These are phyloP conservation scores for Saturnispora galanensis DNA, from an alignment of 805 yeast species.

Conservation along the genomic window DNA sequence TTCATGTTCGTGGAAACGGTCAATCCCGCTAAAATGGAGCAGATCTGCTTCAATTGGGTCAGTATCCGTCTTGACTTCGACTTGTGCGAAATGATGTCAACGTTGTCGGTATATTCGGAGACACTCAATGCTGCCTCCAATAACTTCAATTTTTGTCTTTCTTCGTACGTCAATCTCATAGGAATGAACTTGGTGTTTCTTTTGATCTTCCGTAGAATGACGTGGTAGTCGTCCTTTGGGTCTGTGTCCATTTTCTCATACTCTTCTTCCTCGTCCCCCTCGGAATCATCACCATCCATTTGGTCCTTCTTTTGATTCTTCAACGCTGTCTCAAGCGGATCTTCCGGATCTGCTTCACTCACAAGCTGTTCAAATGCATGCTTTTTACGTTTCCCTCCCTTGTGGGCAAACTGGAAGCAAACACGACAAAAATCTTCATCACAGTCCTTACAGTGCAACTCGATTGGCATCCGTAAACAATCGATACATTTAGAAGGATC, in stretches of 20 bases:
- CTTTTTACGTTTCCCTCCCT: conserved; percentile 50
- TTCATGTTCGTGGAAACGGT: conserved; percentile 72
- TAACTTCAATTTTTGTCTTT: conserved; percentile 55
- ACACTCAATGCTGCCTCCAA: conserved; percentile 72
- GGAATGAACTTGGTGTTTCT: conserved; percentile 51
- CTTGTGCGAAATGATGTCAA: conserved; percentile 56
- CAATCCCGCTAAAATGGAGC: conserved; percentile 69
- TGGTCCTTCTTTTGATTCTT: conserved; percentile 14
- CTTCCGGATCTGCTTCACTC: conserved; percentile 9
- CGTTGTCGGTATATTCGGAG: conserved; percentile 71
- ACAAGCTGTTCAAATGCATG: conserved; percentile 30
- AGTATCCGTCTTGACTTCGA: conserved; percentile 66
- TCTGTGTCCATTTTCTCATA: conserved; percentile 6
- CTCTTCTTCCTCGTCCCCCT: conserved; percentile 9
- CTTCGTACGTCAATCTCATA: conserved; percentile 55
- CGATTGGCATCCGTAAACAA: conserved; percentile 65
- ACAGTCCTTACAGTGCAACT: conserved; percentile 51
- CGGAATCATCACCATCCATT: conserved; percentile 9
- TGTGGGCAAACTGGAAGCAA: conserved; percentile 58
- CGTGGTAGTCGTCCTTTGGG: conserved; percentile 13
- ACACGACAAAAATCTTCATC: conserved; percentile 61
- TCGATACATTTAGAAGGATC: conserved; percentile 41
- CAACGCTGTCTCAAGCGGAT: conserved; percentile 13
- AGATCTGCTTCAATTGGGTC: conserved; percentile 61
- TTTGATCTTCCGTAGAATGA: conserved; percentile 28